Evolutionary conservation across 1,284 basidiomycete genomes (phyloP), one percentile per base, ranked within the genome.

Genomic region (Rhodotorula sp.): DNA sequence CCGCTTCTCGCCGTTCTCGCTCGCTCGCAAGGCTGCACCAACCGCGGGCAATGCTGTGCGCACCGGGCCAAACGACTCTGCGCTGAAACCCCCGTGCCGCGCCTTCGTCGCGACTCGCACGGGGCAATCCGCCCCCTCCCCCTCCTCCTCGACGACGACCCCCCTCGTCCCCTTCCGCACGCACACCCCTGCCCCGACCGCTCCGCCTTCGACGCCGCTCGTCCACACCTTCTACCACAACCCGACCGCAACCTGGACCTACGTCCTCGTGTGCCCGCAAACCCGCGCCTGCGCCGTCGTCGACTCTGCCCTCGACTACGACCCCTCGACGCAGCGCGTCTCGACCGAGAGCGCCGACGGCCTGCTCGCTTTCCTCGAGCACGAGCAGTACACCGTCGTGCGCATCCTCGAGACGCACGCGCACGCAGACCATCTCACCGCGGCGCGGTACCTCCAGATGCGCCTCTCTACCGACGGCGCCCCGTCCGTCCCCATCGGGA

Each of bases 271-370:
- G 21, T 69, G 72, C 65, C 75, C 77, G 0, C 27, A 57, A 2
- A 71, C 79, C 0, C 58, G 62, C 25, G 45, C 71, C 27, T 73
- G 74, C 17, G 67, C 78, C 56, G 56, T 80, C 55, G 75, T 81
- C 59, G 80, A 81, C 59, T 75, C 80, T 4, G 78, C 75, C 23
- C 75, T 81, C 61, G 78, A 80, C 68, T 80, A 73, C 56, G 78
- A 80, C 56, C 68, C 73, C 0, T 58, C 62, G 3, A 73, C 74
- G 0, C 74, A 74, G 21, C 62, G 57, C 34, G 66, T 81, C 42
- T 64, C 64, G 7, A 78, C 75, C 16, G 54, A 64, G 9, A 71
- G 75, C 23, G 78, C 77, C 5, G 69, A 77, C 41, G 74, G 66
- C 0, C 60, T 81, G 0, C 45, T 73, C 19, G 71, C 62, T 7